A percentile compares a stretch with the other conserved stretches of the same genome.
Evolutionary conservation across 2,329 filamentous ascomycete genomes (phyloP).

Genomic region (Arthrobotrys entomopaga): DNA sequence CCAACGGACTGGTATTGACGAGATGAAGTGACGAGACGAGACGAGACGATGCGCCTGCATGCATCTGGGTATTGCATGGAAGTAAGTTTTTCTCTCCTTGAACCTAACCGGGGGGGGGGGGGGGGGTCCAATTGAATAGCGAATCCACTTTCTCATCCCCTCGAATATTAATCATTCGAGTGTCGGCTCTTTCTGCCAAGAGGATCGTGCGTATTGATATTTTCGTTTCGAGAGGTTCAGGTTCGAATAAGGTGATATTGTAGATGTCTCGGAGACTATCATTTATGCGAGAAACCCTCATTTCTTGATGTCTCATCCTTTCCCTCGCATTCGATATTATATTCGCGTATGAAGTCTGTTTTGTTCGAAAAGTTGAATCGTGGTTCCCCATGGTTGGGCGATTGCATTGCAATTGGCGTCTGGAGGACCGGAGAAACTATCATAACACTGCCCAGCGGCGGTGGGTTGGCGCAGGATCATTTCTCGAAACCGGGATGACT

Average conservation of each 20-base stretch:
- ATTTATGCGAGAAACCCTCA: slow-evolving; percentile 30
- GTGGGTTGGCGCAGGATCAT: not conserved
- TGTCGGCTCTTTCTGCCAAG: slow-evolving; percentile 31
- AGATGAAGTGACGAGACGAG: slow-evolving; percentile 1
- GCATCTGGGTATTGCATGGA: no score
- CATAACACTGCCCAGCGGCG: not conserved
- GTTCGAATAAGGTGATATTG: not conserved
- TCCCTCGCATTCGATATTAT: not conserved
- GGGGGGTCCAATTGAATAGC: slow-evolving; percentile 15
- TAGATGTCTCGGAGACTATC: slow-evolving; percentile 31
- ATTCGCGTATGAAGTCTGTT: no score
- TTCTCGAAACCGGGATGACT: no score
- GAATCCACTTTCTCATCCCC: slow-evolving; percentile 41
- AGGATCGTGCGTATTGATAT: not conserved
- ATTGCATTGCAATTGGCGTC: not conserved
- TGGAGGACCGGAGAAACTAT: slow-evolving; percentile 28
- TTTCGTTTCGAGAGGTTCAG: slow-evolving; percentile 35
- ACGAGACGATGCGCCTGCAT: no score
- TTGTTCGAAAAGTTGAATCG: no score
- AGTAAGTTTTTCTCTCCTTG: no score
- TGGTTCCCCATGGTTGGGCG: no score
- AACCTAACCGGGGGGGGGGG: no score
- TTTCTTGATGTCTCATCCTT: slow-evolving; percentile 40
- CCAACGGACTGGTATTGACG: slow-evolving; percentile 43
- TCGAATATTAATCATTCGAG: slow-evolving; percentile 29